These are phyloP conservation scores for Sambucus nigra DNA, from an alignment of 129 eudicot species.

Conservation along the genomic window DNA sequence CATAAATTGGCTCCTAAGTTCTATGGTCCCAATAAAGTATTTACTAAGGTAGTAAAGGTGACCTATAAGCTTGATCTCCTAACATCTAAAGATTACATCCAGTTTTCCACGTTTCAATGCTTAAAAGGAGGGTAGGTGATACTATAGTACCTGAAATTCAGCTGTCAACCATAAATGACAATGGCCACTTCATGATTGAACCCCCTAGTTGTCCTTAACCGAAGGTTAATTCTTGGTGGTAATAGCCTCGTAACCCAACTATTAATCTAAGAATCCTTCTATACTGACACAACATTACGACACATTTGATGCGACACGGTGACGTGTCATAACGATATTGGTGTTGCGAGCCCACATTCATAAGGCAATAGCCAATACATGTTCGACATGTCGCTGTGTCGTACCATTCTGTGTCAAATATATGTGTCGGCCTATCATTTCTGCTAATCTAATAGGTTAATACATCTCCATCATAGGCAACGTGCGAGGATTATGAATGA, in stretches of 20 bases:
- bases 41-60: neutral
- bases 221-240: too few relatives aligned
- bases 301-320: too few relatives aligned
- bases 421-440: too few relatives aligned
- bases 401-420: too few relatives aligned
- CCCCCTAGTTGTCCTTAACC: neutral
- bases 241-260: too few relatives aligned
- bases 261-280: too few relatives aligned
- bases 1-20: neutral
- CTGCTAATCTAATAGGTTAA: too few relatives aligned
- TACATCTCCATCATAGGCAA: neutral
- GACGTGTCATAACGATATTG: too few relatives aligned
- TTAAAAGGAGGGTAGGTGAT: neutral
- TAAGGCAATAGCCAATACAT: too few relatives aligned
- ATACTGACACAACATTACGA: too few relatives aligned
- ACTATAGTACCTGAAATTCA: neutral
- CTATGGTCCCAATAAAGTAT: neutral
- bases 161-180: neutral
- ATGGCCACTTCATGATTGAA: neutral
- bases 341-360: too few relatives aligned
- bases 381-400: too few relatives aligned
- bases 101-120: neutral
- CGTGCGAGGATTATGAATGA: neutral
- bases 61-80: neutral
- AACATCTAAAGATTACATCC: neutral